Base-by-base conservation (phyloP, 805 yeast genomes). In the Nakazawaea peltata region DNA sequence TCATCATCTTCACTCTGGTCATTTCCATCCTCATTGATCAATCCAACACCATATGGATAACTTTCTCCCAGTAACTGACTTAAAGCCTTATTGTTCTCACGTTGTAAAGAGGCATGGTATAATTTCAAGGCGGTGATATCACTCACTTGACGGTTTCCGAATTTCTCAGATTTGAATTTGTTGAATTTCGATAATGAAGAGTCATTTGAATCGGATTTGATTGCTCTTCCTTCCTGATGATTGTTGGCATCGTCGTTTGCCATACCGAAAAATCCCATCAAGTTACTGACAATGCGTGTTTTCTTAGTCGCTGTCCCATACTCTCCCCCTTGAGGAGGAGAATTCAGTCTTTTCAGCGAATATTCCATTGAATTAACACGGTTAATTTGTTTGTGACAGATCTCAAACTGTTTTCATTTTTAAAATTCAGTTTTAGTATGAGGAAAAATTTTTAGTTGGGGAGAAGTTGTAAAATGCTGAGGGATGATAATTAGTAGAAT, bases 101-200 rank as follows among this genome's bases (percentile, higher is more conserved):
- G 14, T 28, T 36, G 31, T 29, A 36, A 32, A 5, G 32, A 32
- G n/a, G 31, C 33, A 16, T 36, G 30, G 22, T 28, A 36, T 6
- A 36, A 21, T 21, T 28, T 31, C 4, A 36, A 15, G 4, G 40
- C 40, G 4, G 35, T 28, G 8, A 36, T 36, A 32, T 36, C 40
- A 30, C 39, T 36, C 13, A 36, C 28, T 14, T 30, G 26, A 2
- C 39, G 14, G 18, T 36, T 30, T 3, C 39, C 39, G 17, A 36
- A 27, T 4, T 30, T 25, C 21, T 30, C 39, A 21, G 30, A 23
- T 11, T 34, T 14, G 24, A 36, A 36, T 21, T 28, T 30, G 25
- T 36, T 36, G 24, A 36, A 36, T 11, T 27, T 19, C 12, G 34
- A 31, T 32, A 36, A 30, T 16, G 39, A 36, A 7, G 30, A 4